A percentile compares a stretch with the other conserved stretches of the same genome.
These are phyloP conservation scores for Asparagopsis taxiformis DNA, from an alignment of 31 red algal species.

Conservation along the genomic window DNA sequence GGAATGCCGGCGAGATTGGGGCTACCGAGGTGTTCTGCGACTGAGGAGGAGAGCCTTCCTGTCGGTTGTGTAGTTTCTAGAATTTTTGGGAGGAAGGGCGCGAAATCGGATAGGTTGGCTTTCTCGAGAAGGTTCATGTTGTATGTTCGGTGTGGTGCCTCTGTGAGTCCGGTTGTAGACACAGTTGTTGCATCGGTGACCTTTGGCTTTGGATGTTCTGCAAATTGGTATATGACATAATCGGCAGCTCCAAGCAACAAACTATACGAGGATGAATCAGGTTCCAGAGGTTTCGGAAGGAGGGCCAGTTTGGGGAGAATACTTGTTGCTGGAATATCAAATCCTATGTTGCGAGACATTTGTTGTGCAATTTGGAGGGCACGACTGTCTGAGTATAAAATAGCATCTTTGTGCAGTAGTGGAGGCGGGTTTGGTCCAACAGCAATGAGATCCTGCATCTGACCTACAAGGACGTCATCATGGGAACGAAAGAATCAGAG, in stretches of 20 bases:
- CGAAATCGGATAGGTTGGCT: slow-evolving; percentile 26
- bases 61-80: slow-evolving; percentile 25
- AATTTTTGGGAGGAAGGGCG: slow-evolving; percentile 49
- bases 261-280: not conserved
- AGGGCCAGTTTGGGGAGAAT: slow-evolving; percentile 60
- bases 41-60: slow-evolving; percentile 27
- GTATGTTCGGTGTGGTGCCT: slow-evolving; percentile 20
- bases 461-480: slow-evolving; percentile 16
- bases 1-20: slow-evolving; percentile 29
- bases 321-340: slow-evolving; percentile 24
- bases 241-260: slow-evolving; percentile 64
- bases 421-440: slow-evolving; percentile 19
- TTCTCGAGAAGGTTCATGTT: slow-evolving; percentile 19
- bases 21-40: slow-evolving; percentile 30
- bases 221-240: slow-evolving; percentile 43
- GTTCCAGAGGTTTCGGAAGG: slow-evolving; percentile 17
- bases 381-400: slow-evolving; percentile 73
- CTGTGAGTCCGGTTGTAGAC: slow-evolving; percentile 63
- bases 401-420: slow-evolving; percentile 14
- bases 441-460: slow-evolving; percentile 71
- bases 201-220: slow-evolving; percentile 12
- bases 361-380: slow-evolving; percentile 25
- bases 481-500: too few species aligned
- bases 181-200: slow-evolving; percentile 71
- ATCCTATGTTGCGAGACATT: slow-evolving; percentile 14